These are phyloP conservation scores for Coemansia sp. DNA, from an alignment of 192 early-diverging fungal species.

Conservation along the genomic window DNA sequence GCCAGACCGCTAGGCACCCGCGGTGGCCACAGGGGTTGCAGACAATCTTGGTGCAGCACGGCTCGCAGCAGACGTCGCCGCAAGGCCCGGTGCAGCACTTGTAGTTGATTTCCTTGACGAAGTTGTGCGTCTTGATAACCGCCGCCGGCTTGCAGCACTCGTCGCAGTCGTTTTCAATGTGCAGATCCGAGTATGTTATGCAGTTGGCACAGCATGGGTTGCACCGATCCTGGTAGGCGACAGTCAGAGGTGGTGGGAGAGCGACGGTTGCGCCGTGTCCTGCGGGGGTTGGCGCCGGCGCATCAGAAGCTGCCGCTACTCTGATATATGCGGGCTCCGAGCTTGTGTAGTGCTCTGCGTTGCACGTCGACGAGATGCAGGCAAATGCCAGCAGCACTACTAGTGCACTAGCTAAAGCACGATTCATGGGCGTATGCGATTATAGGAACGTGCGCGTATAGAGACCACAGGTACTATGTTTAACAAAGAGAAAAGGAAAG, in stretches of 20 bases:
- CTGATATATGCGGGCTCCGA: slow-evolving; percentile 22
- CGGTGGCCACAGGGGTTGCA: slow-evolving; percentile 46
- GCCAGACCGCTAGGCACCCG: slow-evolving; percentile 34
- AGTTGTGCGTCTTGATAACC: slow-evolving; percentile 54
- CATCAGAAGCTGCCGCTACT: slow-evolving; percentile 7
- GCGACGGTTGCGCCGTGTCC: slow-evolving; percentile 27
- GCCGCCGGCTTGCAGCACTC: slow-evolving; percentile 55
- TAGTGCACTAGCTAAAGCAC: slow-evolving; percentile 26
- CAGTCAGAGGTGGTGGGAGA: slow-evolving; percentile 46
- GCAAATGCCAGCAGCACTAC: slow-evolving; percentile 22
- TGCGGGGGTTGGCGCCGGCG: slow-evolving; percentile 10
- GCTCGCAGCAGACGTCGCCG: slow-evolving; percentile 53
- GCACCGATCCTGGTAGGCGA: slow-evolving; percentile 54
- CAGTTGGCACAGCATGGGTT: slow-evolving; percentile 55
- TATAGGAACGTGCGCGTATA: not conserved
- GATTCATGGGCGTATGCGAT: slow-evolving; percentile 17
- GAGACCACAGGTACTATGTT: not conserved
- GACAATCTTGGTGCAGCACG: slow-evolving; percentile 55
- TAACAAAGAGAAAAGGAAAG: not conserved
- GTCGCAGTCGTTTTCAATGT: slow-evolving; percentile 50
- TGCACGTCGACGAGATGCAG: slow-evolving; percentile 15
- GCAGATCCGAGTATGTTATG: slow-evolving; percentile 48
- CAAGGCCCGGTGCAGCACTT: slow-evolving; percentile 57
- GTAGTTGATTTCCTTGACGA: slow-evolving; percentile 56
- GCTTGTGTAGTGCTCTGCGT: slow-evolving; percentile 19